These are phyloP conservation scores for Xylariaceae sp. DNA, from an alignment of 2,329 filamentous ascomycete genomes.

Conservation along the genomic window DNA sequence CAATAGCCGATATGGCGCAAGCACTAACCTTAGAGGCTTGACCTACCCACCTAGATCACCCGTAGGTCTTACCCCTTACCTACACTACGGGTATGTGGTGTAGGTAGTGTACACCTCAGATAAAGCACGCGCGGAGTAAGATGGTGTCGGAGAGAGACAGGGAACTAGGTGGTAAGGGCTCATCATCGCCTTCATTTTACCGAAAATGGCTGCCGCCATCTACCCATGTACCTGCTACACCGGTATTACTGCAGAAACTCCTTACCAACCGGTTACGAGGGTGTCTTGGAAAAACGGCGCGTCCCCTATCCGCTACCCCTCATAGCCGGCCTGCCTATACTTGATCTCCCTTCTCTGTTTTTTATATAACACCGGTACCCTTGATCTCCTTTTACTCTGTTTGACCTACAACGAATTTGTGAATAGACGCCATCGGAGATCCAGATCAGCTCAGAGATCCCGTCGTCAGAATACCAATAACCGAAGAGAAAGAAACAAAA, in stretches of 20 bases:
- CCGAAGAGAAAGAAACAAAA: not conserved
- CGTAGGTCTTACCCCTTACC: not conserved
- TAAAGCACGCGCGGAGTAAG: not conserved
- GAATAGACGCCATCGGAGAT: not conserved
- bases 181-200: not conserved
- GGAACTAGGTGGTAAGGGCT: not conserved
- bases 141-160: not conserved
- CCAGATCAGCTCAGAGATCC: constrained; percentile 6
- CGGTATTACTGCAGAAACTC: not conserved
- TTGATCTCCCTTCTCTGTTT: not conserved
- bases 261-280: not conserved
- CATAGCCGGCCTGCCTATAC: not conserved
- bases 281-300: too few species aligned
- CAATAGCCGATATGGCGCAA: not conserved
- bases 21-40: not conserved
- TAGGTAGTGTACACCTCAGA: not conserved
- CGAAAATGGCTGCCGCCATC: not conserved
- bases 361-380: not conserved
- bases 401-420: not conserved
- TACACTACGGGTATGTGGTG: not conserved
- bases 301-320: not conserved
- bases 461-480: constrained; percentile 4
- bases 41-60: not conserved
- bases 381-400: not conserved
- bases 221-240: not conserved